Conservation (phyloP, 202 grass and related monocot genomes). For the Digitaria exilis region DNA sequence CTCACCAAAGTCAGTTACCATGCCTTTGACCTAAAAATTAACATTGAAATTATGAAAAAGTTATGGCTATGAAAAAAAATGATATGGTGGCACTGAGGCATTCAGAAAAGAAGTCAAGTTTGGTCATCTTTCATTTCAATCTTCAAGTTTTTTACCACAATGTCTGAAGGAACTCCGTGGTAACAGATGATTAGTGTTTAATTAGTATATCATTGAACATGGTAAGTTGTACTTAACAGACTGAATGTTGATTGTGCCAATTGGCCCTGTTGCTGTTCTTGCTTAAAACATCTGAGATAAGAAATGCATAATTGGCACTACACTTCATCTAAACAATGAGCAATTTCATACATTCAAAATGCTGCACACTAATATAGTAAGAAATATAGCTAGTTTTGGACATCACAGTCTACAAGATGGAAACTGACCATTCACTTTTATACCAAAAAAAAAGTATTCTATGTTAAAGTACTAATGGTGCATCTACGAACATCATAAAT, state of each 20-base stretch:
- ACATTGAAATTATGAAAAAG: conserved; percentile 18
- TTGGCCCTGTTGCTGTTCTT: neutral
- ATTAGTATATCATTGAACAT: neutral
- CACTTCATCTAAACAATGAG: neutral
- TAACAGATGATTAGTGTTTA: conserved; percentile 6
- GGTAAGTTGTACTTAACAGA: neutral
- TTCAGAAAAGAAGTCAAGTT: conserved; percentile 5
- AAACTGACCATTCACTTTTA: neutral
- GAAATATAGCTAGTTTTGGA: neutral
- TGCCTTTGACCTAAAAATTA: conserved; percentile 90
- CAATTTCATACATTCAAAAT: neutral
- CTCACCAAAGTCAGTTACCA: conserved; percentile 93
- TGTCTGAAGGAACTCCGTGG: neutral
- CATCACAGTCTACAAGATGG: neutral
- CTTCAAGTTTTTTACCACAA: neutral
- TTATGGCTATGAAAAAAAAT: neutral
- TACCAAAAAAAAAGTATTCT: too few species aligned
- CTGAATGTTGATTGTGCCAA: neutral
- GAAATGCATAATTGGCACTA: neutral
- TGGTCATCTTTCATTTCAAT: neutral
- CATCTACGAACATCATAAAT: neutral
- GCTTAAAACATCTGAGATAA: neutral
- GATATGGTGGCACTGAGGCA: too few species aligned
- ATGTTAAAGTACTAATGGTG: neutral
- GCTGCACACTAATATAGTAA: neutral